A percentile compares a stretch with the other conserved stretches of the same genome.
Conservation (phyloP, 2,329 filamentous ascomycete genomes). For the Trichoderma hamatum region DNA sequence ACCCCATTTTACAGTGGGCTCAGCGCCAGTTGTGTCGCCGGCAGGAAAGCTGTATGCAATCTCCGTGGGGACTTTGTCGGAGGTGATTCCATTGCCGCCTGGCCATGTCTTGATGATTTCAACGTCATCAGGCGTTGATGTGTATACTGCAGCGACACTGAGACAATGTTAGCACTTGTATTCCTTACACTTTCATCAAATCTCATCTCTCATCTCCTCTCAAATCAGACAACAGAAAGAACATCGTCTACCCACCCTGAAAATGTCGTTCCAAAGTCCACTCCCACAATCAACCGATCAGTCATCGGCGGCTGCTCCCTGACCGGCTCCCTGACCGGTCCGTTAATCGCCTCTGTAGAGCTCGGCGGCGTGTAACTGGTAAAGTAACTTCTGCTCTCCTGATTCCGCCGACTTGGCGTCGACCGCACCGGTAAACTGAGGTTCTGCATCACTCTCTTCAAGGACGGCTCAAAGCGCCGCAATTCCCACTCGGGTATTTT, state of each 20-base stretch:
- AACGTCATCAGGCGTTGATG: slow-evolving; percentile 75
- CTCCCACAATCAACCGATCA: slow-evolving; percentile 73
- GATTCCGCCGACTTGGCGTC: slow-evolving; percentile 52
- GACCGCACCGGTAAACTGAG: slow-evolving; percentile 56
- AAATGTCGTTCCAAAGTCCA: slow-evolving; percentile 86
- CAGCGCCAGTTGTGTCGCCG: slow-evolving; percentile 39
- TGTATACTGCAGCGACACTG: slow-evolving; percentile 71
- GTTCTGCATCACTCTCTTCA: slow-evolving; percentile 36
- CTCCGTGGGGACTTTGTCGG: slow-evolving; percentile 82
- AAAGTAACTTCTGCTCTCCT: slow-evolving; percentile 60
- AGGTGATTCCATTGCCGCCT: slow-evolving; percentile 82
- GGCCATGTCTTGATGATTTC: slow-evolving; percentile 87
- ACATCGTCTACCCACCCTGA: slow-evolving; percentile 59
- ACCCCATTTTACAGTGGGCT: slow-evolving; percentile 70
- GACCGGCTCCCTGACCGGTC: slow-evolving; percentile 59
- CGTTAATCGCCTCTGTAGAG: slow-evolving; percentile 65
- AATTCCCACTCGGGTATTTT: background rate
- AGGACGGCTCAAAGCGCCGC: background rate
- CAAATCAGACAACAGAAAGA: background rate
- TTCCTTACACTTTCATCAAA: background rate
- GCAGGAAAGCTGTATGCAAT: slow-evolving; percentile 61
- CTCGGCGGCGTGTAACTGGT: slow-evolving; percentile 58
- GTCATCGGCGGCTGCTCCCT: slow-evolving; percentile 55
- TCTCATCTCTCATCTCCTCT: too few species aligned
- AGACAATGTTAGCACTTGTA: background rate